phyloP scores from a whole-genome alignment of 148 eudicot genomes.

The Camellia japonica region DNA sequence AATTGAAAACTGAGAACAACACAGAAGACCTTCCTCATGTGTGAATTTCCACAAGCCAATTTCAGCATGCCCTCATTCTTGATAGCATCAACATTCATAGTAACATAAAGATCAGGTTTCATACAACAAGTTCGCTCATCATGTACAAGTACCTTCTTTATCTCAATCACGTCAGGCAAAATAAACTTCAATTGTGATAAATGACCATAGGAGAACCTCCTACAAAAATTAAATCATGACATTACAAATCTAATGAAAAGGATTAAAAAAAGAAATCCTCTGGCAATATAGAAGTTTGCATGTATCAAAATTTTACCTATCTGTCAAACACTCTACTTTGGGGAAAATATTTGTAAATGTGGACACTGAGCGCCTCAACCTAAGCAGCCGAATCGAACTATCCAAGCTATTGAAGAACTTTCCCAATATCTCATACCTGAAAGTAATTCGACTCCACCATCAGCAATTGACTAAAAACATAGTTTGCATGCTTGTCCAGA shows the following conservation, averaged over 20 bases:
- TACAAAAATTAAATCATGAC: conserved; percentile 22
- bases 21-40: no score
- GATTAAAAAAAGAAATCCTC: background rate
- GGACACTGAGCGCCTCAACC: conserved; percentile 35
- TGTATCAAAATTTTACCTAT: no score
- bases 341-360: conserved; percentile 55
- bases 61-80: no score
- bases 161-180: conserved; percentile 40
- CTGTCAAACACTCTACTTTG: conserved; percentile 21
- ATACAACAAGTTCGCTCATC: no score
- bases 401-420: no score
- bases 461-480: background rate
- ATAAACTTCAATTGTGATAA: conserved; percentile 80
- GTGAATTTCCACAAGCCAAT: no score
- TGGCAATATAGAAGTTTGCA: no score
- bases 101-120: no score
- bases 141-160: no score
- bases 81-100: no score
- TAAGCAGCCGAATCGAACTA: conserved; percentile 52
- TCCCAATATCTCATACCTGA: no score
- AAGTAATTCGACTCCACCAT: background rate
- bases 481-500: background rate
- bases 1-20: no score
- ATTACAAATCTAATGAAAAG: background rate
- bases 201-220: conserved; percentile 67